Evolutionary conservation across 2,329 filamentous ascomycete species (phyloP), one percentile per base, ranked within the genome.

Genomic region (Ophidiomyces ophidiicola): DNA sequence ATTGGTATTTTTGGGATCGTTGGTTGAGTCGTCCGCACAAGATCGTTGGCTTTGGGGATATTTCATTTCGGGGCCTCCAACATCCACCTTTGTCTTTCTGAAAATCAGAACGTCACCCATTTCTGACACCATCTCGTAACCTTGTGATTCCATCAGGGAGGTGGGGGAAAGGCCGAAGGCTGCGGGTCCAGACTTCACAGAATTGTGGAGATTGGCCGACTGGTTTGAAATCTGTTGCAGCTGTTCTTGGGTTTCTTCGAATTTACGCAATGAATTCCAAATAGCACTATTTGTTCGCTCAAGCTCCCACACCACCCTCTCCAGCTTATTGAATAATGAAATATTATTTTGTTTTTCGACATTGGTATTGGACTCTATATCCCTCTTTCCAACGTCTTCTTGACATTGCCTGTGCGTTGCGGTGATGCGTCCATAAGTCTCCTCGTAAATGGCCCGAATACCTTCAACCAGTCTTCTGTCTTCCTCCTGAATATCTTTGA

Each of bases 101-200:
- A 64, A 63, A 5, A 64, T 53, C 25, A 65, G 52, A n/a, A 64
- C 55, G 42, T 66, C 55, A 6, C 56, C 57, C 10, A 57, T 56
- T 1, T 63, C 63, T 4, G 58, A 60, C 7, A 59, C 56, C 25
- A 67, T 58, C 11, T 63, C 60, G 36, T 63, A 67, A 3, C 63
- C 64, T 25, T 61, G 54, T 3, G 29, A n/a, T 18, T 48, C 38
- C 36, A 59, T 50, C 51, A 67, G 56, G 19, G 51, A 44, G 4
- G n/a, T n/a, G n/a, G n/a, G n/a, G n/a, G n/a, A n/a, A n/a, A n/a
- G n/a, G n/a, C n/a, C n/a, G n/a, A n/a, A n/a, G n/a, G n/a, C n/a
- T n/a, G n/a, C n/a, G n/a, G n/a, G n/a, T n/a, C n/a, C n/a, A n/a
- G n/a, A n/a, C n/a, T n/a, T n/a, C n/a, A n/a, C n/a, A n/a, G n/a